Evolutionary conservation across 1,139 yeast genomes (phyloP).

Genomic region (Lodderomyces pseudojiufengensis): DNA sequence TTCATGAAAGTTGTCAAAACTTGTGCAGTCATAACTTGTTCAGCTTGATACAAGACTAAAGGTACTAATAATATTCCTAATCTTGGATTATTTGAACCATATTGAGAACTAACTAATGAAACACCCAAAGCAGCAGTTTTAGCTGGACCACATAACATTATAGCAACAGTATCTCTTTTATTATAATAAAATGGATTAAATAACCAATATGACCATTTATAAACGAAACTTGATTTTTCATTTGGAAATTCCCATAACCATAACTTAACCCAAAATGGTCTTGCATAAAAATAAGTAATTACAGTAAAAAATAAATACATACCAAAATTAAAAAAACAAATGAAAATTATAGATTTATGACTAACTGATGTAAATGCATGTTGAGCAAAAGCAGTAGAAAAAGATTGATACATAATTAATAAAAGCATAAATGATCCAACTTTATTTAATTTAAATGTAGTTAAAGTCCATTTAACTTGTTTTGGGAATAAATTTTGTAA

Average conservation of each 20-base stretch:
- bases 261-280: constrained; percentile 53
- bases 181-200: constrained; percentile 69
- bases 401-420: constrained; percentile 78
- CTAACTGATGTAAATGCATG: constrained; percentile 71
- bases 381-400: constrained; percentile 84
- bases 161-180: constrained; percentile 68
- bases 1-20: constrained; percentile 61
- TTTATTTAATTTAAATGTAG: constrained; percentile 60
- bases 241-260: constrained; percentile 48
- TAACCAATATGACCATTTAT: constrained; percentile 35
- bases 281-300: constrained; percentile 53
- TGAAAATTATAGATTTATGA: constrained; percentile 63
- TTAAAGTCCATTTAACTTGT: constrained; percentile 57
- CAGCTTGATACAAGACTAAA: constrained; percentile 78
- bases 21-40: constrained; percentile 78
- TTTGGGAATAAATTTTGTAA: constrained; percentile 66
- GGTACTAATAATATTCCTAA: constrained; percentile 77
- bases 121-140: constrained; percentile 92
- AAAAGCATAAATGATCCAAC: constrained; percentile 77
- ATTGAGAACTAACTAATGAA: constrained; percentile 74
- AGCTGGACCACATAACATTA: constrained; percentile 88
- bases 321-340: constrained; percentile 79
- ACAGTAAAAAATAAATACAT: constrained; percentile 71
- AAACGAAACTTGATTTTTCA: constrained; percentile 37
- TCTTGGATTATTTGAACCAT: constrained; percentile 57